phyloP scores from a whole-genome alignment of 257 asterid genomes.

The Solanum appendiculatum region DNA sequence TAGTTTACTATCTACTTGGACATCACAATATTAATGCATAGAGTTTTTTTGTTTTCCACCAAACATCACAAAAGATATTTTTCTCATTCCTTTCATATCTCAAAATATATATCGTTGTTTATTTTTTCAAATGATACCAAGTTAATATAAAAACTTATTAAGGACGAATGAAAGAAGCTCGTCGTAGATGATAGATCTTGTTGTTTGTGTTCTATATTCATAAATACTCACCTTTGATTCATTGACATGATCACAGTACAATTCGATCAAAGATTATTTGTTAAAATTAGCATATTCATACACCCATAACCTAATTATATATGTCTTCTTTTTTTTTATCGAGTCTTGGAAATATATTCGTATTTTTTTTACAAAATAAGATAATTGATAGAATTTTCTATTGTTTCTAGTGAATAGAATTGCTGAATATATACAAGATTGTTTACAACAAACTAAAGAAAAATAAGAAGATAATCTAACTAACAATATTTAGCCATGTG shows the following conservation, averaged over 20 bases:
- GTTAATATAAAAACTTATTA: neutral
- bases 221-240: neutral
- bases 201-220: neutral
- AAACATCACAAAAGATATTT: neutral
- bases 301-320: neutral
- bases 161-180: neutral
- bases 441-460: no score
- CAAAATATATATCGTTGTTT: neutral
- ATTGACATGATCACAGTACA: neutral
- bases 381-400: no score
- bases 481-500: no score
- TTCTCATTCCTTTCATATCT: neutral
- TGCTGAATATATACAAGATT: no score
- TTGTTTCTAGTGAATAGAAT: no score
- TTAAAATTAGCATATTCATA: neutral
- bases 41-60: neutral
- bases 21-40: neutral
- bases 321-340: neutral
- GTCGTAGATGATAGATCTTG: neutral
- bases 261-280: neutral
- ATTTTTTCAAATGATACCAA: neutral
- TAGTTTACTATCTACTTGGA: neutral
- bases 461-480: no score
- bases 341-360: neutral
- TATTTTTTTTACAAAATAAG: no score